Evolutionary conservation across 495 filamentous ascomycete species (phyloP), one percentile per base, ranked within the genome.

Genomic region (Letharia columbiana): DNA sequence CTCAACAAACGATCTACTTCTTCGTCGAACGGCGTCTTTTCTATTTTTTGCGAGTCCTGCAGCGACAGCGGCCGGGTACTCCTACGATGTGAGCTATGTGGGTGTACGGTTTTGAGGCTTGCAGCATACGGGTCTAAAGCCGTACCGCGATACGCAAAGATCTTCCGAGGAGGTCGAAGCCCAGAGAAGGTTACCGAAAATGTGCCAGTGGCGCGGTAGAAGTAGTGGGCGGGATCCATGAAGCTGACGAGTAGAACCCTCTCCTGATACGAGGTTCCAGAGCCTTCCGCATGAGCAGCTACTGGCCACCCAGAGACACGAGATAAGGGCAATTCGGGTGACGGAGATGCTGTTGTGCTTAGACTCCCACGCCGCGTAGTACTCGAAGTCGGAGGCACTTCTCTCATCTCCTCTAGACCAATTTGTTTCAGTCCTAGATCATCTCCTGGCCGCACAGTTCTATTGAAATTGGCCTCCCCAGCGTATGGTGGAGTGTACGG

Each of bases 191-290:
- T 69, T 28, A 66, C 66, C 18, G 74, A 74, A 66, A 83, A 84
- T 13, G 81, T 84, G 20, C 82, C 81, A 50, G 68, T 77, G 10
- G 61, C 54, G 3, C 70, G 28, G 62, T 83, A 72, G 68, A 82
- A 81, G 4, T 61, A 56, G 45, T 83, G 79, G 33, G 68, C 69
- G 10, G 81, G 77, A 63, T 80, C 76, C 77, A 82, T 82, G 49
- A 82, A 66, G 45, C 64, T 58, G 23, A 61, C 45, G 13, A 66
- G 49, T 33, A 49, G 28, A 37, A 15, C 20, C 37, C 44, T 61
- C 23, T 20, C 23, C 23, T 28, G 33, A 28, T 20, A 13, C 23
- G n/a, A 37, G 5, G 28, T 44, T 60, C 20, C 39, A 41, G 23
- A 1, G 13, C 33, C n/a, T 33, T 45, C 33, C 3, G 54, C 42